A percentile compares a stretch with the other conserved stretches of the same genome.
These are phyloP conservation scores for Colletotrichum falcatum DNA, from an alignment of 2,329 filamentous ascomycete genomes.

Conservation along the genomic window DNA sequence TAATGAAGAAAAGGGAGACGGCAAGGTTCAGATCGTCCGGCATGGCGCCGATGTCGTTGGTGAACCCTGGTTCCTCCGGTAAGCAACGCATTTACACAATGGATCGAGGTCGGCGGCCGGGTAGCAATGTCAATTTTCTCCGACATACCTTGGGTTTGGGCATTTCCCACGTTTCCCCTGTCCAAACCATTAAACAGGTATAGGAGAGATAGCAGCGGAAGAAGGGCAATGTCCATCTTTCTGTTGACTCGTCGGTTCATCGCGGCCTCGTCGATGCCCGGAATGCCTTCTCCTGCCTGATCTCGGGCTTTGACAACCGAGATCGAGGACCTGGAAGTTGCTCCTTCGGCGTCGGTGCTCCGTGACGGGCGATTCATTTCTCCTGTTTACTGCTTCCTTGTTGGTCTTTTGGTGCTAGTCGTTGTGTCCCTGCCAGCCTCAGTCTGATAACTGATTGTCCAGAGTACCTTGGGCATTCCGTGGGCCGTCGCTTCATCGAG, in stretches of 20 bases:
- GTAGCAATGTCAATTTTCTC: constrained; percentile 18
- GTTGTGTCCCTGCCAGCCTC: neutral
- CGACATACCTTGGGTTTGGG: constrained; percentile 51
- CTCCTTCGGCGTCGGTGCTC: constrained; percentile 24
- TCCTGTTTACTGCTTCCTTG: neutral
- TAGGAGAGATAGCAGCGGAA: constrained; percentile 54
- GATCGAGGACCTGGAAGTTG: constrained; percentile 18
- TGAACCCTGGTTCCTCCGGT: constrained; percentile 55
- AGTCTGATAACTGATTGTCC: constrained; percentile 9
- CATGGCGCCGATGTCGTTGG: constrained; percentile 63
- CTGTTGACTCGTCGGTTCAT: constrained; percentile 47
- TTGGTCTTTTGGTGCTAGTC: neutral
- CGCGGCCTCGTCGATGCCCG: neutral
- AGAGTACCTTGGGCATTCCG: neutral
- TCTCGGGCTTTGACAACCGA: constrained; percentile 19
- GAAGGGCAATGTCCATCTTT: constrained; percentile 52
- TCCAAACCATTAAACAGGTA: constrained; percentile 57
- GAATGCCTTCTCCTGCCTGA: neutral
- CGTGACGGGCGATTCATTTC: constrained; percentile 22
- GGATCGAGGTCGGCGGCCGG: neutral
- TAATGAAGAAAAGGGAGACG: constrained; percentile 68
- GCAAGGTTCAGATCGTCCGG: constrained; percentile 66
- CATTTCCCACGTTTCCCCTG: constrained; percentile 56
- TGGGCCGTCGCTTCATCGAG: neutral
- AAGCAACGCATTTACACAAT: constrained; percentile 8